phyloP scores from a whole-genome alignment of 2,329 filamentous ascomycete species.

The Fusarium tanahbumbuense region DNA sequence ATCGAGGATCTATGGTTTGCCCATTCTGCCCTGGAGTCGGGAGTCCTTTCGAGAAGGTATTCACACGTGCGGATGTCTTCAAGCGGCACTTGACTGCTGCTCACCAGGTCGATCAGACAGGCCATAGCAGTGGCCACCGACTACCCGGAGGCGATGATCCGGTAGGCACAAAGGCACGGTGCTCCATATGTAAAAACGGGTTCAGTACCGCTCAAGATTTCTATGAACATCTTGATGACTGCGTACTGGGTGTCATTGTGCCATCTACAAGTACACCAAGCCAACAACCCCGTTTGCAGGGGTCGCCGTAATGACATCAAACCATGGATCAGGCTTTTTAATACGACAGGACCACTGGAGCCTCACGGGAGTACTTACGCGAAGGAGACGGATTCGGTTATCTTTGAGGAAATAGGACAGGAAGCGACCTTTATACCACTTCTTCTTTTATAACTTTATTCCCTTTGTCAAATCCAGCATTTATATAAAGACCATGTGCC shows the following conservation, averaged over 20 bases:
- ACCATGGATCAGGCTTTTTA: neutral
- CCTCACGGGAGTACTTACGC: constrained; percentile 8
- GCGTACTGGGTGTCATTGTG: constrained; percentile 69
- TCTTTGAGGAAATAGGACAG: constrained; percentile 16
- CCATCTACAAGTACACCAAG: constrained; percentile 47
- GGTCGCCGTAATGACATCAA: constrained; percentile 13
- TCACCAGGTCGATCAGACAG: constrained; percentile 93
- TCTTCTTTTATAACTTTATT: constrained; percentile 8
- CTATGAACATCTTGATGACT: constrained; percentile 90
- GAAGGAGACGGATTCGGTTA: constrained; percentile 20
- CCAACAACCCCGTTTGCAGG: constrained; percentile 26
- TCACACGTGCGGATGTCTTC: constrained; percentile 97
- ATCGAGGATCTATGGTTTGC: constrained; percentile 98
- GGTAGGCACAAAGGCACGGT: constrained; percentile 75
- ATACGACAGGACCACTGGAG: neutral
- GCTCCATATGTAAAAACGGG: constrained; percentile 84
- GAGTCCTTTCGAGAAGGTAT: constrained; percentile 90
- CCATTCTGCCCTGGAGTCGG: constrained; percentile 93
- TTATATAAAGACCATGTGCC: constrained; percentile 33
- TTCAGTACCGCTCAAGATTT: constrained; percentile 94
- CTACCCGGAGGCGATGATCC: constrained; percentile 34
- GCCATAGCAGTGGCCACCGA: constrained; percentile 80
- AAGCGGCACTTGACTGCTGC: constrained; percentile 94
- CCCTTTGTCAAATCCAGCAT: constrained; percentile 21
- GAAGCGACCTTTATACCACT: constrained; percentile 3